phyloP scores from a whole-genome alignment of 2,329 filamentous ascomycete species.

The Aspergillus thermomutatus region DNA sequence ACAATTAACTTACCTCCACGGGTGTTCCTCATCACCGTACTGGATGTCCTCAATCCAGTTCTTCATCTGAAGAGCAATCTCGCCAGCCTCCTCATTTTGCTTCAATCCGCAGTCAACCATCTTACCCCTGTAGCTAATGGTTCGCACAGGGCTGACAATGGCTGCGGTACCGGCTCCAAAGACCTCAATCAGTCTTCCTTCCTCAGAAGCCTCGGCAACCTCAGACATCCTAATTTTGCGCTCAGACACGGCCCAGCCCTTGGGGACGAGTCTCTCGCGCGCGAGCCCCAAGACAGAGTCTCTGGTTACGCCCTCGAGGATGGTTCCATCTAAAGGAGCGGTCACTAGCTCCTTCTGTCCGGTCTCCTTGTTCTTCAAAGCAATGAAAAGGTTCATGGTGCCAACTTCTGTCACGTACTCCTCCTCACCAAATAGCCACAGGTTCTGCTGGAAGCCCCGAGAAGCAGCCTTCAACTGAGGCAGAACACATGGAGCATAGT shows the following conservation, averaged over 20 bases:
- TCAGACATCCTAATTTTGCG: constrained; percentile 90
- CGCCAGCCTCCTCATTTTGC: constrained; percentile 79
- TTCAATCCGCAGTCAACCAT: constrained; percentile 78
- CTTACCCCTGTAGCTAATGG: constrained; percentile 83
- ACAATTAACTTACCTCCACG: constrained; percentile 69
- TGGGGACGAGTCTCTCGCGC: constrained; percentile 72
- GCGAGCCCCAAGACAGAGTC: constrained; percentile 88
- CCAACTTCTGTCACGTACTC: constrained; percentile 96
- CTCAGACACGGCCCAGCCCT: constrained; percentile 87
- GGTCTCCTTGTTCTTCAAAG: constrained; percentile 77
- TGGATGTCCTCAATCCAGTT: constrained; percentile 94
- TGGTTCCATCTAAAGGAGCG: constrained; percentile 94
- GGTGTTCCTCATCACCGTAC: constrained; percentile 88
- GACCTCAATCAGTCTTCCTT: constrained; percentile 85
- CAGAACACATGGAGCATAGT: constrained; percentile 99
- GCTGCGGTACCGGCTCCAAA: constrained; percentile 94
- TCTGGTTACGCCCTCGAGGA: constrained; percentile 89
- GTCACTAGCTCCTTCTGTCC: constrained; percentile 90
- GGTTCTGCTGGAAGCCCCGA: constrained; percentile 93
- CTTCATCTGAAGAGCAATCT: constrained; percentile 83
- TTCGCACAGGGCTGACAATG: constrained; percentile 84
- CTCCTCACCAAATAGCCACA: constrained; percentile 95
- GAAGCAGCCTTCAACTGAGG: constrained; percentile 89
- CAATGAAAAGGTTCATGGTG: constrained; percentile 97
- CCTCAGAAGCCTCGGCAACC: constrained; percentile 72